Evolutionary conservation across 2,329 filamentous ascomycete genomes (phyloP), one percentile per base, ranked within the genome.

Genomic region (Penicillium sp.): DNA sequence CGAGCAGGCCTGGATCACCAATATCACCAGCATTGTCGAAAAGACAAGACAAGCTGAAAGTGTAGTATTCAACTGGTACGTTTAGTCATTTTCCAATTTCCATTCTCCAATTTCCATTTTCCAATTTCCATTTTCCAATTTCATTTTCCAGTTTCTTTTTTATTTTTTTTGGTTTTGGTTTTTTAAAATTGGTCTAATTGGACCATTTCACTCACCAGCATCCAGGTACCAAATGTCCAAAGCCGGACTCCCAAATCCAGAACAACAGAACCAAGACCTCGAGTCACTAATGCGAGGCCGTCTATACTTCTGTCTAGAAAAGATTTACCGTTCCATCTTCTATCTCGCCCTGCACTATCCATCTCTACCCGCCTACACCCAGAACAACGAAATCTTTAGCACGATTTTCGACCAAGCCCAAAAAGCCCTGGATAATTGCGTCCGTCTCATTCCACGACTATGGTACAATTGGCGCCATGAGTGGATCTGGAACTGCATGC

Each of bases 381-480:
- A 57, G n/a, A 50, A 42, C 28, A 42, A 53, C 18, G 49, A 54
- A 12, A 31, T 56, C 31, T 38, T 47, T 29, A 34, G 41, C 9
- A 43, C 52, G 31, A 21, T 62, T 3, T 63, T 61, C 45, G 38
- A 42, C 2, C 45, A 57, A 13, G 53, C 58, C 5, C 60, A 64
- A 48, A 57, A 51, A 29, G 58, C 58, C 13, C 51, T 64, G 16
- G 55, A 63, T 4, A 60, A 57, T 39, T 63, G 59, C 36, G 52
- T 51, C 18, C 29, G 49, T 4, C 38, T 64, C 7, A 60, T 64
- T 4, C 58, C 60, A 24, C 52, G 51, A 21, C 57, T 55, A 23
- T 64, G 52, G 53, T 61, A 61, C 21, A 51, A 60, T 9, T 60
- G 61, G 28, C 61, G 60, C 31, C 60, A 64, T 21, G 57, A 61